Conservation (phyloP, 2,329 filamentous ascomycete genomes). For the Pyrenophora seminiperda region DNA sequence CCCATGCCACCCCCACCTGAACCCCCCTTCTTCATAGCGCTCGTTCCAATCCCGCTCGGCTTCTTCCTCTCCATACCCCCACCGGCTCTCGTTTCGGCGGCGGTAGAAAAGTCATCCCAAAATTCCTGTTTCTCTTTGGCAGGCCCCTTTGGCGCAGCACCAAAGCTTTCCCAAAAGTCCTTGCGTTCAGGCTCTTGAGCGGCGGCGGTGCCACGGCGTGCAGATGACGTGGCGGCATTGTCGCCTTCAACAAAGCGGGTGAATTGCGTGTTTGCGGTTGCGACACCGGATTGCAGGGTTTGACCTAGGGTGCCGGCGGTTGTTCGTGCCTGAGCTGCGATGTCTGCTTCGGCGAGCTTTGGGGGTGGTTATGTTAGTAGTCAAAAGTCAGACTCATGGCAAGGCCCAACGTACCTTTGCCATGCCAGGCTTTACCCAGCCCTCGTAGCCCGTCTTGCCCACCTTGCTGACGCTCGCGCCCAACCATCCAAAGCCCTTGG, state of each 20-base stretch:
- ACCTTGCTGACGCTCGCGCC: slow-evolving; percentile 84
- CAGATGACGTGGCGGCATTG: slow-evolving; percentile 8
- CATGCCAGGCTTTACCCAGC: slow-evolving; percentile 90
- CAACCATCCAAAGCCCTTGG: slow-evolving; percentile 95
- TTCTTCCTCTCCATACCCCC: slow-evolving; percentile 43
- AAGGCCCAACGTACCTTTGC: slow-evolving; percentile 67
- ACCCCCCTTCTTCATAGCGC: slow-evolving; percentile 62
- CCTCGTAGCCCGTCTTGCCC: slow-evolving; percentile 87
- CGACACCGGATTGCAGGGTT: slow-evolving; percentile 69
- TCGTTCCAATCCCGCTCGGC: slow-evolving; percentile 64
- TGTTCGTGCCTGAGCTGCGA: slow-evolving; percentile 64
- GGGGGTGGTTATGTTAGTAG: slow-evolving; percentile 17
- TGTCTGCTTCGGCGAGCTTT: slow-evolving; percentile 73
- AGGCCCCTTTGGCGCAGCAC: slow-evolving; percentile 62
- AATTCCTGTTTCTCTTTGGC: slow-evolving; percentile 59
- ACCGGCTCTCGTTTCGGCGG: slow-evolving; percentile 30
- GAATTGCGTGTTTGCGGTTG: slow-evolving; percentile 77
- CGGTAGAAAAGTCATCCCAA: slow-evolving; percentile 55
- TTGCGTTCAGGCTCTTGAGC: slow-evolving; percentile 67
- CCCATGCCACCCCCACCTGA: slow-evolving; percentile 21
- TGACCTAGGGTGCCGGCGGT: slow-evolving; percentile 60
- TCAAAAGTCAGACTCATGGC: not conserved
- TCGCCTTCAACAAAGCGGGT: slow-evolving; percentile 86
- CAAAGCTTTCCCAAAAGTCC: slow-evolving; percentile 67
- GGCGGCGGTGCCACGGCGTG: slow-evolving; percentile 28